phyloP scores from a whole-genome alignment of 306 rosid species.

The Ormosia emarginata region DNA sequence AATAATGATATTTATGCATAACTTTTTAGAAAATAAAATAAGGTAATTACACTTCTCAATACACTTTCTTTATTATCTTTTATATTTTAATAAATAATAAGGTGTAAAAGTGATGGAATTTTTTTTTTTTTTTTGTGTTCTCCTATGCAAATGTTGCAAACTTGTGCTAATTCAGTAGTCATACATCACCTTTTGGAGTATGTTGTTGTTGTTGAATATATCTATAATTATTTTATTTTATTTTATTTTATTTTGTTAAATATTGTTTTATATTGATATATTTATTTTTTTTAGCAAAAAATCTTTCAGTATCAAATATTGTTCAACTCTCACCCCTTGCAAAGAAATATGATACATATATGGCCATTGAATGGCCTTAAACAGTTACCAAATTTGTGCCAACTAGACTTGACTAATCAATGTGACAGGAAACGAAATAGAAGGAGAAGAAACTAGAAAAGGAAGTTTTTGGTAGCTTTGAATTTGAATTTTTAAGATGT shows the following conservation, averaged over 20 bases:
- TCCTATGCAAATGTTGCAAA: no score
- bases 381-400: slow-evolving; percentile 6
- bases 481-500: slow-evolving; percentile 1
- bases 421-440: background rate
- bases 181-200: no score
- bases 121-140: no score
- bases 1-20: no score
- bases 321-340: background rate
- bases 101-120: no score
- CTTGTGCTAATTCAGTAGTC: no score
- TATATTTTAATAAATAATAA: no score
- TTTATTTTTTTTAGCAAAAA: no score
- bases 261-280: background rate
- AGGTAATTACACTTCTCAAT: no score
- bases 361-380: slow-evolving; percentile 2
- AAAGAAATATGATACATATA: background rate
- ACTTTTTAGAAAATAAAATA: no score
- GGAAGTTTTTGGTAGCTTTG: slow-evolving; percentile 12
- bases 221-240: no score
- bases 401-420: background rate
- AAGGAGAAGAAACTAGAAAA: background rate
- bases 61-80: background rate
- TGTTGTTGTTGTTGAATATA: no score
- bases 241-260: background rate
- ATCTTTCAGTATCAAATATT: background rate